Conservation (phyloP, 179 eudicot genomes). For the Camellia oleifera region DNA sequence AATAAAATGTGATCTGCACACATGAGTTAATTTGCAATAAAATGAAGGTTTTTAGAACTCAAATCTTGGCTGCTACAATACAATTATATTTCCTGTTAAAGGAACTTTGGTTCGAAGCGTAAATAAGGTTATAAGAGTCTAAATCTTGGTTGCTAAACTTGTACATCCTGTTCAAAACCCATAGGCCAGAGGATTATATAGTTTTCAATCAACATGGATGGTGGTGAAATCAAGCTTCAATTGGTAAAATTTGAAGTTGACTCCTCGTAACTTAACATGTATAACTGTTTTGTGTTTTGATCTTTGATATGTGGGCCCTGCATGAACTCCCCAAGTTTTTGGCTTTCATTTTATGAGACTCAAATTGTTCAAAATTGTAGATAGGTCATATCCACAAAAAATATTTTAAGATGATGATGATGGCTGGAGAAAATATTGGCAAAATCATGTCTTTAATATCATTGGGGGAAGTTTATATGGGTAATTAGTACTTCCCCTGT, state of each 20-base stretch:
- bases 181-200: too few relatives aligned
- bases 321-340: background rate
- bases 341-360: background rate
- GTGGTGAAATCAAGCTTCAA: too few relatives aligned
- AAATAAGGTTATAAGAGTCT: background rate
- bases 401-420: background rate
- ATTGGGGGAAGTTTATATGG: background rate
- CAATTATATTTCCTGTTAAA: background rate
- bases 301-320: background rate
- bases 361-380: background rate
- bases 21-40: background rate
- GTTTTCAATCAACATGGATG: too few relatives aligned
- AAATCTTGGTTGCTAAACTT: background rate
- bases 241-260: background rate
- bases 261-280: background rate
- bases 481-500: background rate
- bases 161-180: background rate
- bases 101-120: background rate
- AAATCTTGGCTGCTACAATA: background rate
- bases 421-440: constrained; percentile 6
- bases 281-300: background rate
- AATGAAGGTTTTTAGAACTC: background rate
- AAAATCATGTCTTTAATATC: background rate
- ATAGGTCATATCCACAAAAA: background rate
- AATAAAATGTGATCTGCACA: background rate